Base-by-base conservation (phyloP, 768 basidiomycete species). In the Tylopilus vinaceipallidus region DNA sequence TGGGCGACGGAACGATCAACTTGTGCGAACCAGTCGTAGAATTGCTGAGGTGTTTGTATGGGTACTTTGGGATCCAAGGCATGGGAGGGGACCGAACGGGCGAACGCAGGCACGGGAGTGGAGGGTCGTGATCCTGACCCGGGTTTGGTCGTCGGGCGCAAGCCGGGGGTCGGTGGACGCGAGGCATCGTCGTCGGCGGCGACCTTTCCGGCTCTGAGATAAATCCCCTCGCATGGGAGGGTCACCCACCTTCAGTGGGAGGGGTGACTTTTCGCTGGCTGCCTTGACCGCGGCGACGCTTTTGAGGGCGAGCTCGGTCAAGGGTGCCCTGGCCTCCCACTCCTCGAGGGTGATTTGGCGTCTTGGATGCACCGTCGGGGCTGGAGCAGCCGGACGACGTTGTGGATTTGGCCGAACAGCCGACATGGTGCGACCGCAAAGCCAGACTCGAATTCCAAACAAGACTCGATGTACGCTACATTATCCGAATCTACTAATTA, bases 1-100 rank as follows among this genome's bases (percentile, higher is more conserved):
- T 93, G 92, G 8, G 93, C 88, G 32, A 97, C 91, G 3, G 88
- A 88, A 14, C 88, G 78, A 56, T 97, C 94, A 45, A 99, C 84
- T 34, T 88, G 76, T 4, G 91, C 77, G 67, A 94, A 95, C 87
- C 94, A 97, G 71, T 98, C 95, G 64, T 95, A 92, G 69, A 99
- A 95, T 57, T 98, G 93, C 60, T 98, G 92, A 1, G 94, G 87
- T 0, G 93, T 95, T 54, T 87, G 81, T 33, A 98, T 84, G 5
- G 90, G 86, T 34, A 83, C 79, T 42, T 78, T 80, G 3, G 91
- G 88, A 61, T 88, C 86, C 14, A 91, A 71, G 0, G 83, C 76
- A 60, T 87, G 81, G 8, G 70, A 61, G 12, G 62, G 35, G 12
- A 49, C 42, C 3, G 64, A 52, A 47, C 61, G 67, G 39, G 54